phyloP scores from a whole-genome alignment of 306 rosid genomes.

The Arachis hypogaea region DNA sequence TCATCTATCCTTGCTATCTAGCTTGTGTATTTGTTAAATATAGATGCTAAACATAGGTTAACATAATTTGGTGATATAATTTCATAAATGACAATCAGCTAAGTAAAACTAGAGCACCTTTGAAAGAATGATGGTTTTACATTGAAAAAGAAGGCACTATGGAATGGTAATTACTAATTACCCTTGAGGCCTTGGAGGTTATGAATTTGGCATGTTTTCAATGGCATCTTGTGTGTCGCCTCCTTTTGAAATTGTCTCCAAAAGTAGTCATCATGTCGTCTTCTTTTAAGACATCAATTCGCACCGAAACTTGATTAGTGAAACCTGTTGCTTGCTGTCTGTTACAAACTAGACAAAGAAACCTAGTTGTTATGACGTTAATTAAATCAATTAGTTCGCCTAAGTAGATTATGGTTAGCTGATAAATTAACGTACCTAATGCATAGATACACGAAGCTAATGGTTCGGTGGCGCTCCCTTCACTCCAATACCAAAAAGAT shows the following conservation, averaged over 20 bases:
- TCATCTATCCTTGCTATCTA: not conserved
- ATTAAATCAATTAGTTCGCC: not conserved
- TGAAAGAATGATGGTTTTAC: too few species aligned
- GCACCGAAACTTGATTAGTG: not conserved
- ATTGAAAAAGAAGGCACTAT: too few species aligned
- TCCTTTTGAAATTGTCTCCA: conserved; percentile 35
- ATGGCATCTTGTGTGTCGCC: conserved; percentile 18
- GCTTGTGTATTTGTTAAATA: not conserved
- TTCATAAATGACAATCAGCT: not conserved
- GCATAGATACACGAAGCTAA: not conserved
- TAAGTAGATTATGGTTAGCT: not conserved
- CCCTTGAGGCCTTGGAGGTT: not conserved
- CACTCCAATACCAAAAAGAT: not conserved
- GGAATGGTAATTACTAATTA: not conserved
- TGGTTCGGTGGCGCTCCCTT: not conserved
- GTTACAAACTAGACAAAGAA: not conserved
- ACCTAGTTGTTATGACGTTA: not conserved
- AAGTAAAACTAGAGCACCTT: not conserved
- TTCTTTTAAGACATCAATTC: not conserved
- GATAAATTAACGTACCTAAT: not conserved
- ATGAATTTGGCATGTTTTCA: not conserved
- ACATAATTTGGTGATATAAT: not conserved
- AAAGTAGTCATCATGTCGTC: not conserved
- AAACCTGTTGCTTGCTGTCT: not conserved
- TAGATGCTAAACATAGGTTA: not conserved